These are phyloP conservation scores for Penicillium waksmanii DNA, from an alignment of 495 filamentous ascomycete genomes.

Conservation along the genomic window DNA sequence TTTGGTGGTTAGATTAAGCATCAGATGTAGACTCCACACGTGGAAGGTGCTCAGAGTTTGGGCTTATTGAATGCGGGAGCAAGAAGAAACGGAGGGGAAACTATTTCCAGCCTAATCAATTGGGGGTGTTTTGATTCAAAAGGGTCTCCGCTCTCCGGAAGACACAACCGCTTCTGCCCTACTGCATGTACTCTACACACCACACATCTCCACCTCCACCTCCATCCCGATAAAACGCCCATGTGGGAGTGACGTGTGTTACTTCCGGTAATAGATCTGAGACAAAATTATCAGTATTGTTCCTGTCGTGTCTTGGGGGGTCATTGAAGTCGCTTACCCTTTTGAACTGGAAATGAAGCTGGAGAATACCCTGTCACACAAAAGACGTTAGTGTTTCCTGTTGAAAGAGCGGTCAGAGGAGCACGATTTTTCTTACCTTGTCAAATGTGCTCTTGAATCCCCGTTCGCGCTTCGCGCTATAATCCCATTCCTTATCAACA, in stretches of 20 bases:
- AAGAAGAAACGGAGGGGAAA: conserved; percentile 8
- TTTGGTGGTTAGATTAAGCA: conserved; percentile 21
- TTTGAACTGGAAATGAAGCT: conserved; percentile 98
- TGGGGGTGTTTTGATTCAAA: conserved; percentile 7
- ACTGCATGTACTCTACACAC: conserved; percentile 20
- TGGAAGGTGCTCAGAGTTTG: conserved; percentile 16
- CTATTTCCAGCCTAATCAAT: conserved; percentile 29
- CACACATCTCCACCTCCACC: conserved; percentile 11
- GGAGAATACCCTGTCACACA: conserved; percentile 77
- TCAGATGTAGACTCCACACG: conserved; percentile 19
- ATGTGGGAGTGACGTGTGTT: conserved; percentile 25
- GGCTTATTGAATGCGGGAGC: conserved; percentile 23
- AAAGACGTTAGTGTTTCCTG: conserved; percentile 15
- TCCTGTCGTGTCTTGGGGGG: conserved; percentile 1
- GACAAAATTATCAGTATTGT: conserved; percentile 21
- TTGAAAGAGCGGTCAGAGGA: background rate
- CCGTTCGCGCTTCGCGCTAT: conserved; percentile 90
- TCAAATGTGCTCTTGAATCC: conserved; percentile 97
- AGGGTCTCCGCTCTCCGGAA: conserved; percentile 21
- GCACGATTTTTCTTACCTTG: conserved; percentile 65
- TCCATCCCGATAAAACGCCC: conserved; percentile 20
- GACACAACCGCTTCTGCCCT: conserved; percentile 21
- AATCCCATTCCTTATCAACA: conserved; percentile 99
- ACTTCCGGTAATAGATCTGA: conserved; percentile 46
- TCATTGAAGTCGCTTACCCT: conserved; percentile 51